These are phyloP conservation scores for Digitaria exilis DNA, from an alignment of 202 grass and related monocot species.

Conservation along the genomic window DNA sequence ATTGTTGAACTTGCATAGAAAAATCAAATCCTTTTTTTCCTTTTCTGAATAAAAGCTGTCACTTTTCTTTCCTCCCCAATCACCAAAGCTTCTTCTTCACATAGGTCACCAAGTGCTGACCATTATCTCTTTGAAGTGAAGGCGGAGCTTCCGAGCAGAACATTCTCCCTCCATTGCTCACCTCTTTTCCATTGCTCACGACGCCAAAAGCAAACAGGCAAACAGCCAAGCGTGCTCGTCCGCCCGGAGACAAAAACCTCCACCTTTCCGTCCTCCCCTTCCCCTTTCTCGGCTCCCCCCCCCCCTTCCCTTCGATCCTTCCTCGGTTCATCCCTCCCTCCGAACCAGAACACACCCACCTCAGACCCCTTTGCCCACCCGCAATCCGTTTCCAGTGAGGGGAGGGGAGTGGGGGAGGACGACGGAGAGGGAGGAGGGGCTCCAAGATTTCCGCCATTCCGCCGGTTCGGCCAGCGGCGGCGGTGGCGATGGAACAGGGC, in stretches of 20 bases:
- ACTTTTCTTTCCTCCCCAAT: too few relatives aligned
- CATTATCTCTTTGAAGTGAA: too few relatives aligned
- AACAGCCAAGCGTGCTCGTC: background rate
- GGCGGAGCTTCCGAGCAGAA: too few relatives aligned
- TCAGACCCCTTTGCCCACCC: background rate
- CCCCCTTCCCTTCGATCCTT: too few relatives aligned
- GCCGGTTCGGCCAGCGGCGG: background rate
- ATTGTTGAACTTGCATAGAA: too few relatives aligned
- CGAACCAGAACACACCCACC: background rate
- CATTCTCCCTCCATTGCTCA: too few relatives aligned
- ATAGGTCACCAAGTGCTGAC: too few relatives aligned
- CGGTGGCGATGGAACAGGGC: conserved; percentile 44
- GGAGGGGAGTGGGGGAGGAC: background rate
- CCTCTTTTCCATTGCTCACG: too few relatives aligned
- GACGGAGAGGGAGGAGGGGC: background rate
- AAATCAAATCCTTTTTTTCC: too few relatives aligned
- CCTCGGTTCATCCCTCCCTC: background rate
- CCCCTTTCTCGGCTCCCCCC: background rate
- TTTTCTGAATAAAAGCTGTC: too few relatives aligned
- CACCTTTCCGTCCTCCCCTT: background rate
- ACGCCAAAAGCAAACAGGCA: background rate
- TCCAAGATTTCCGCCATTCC: conserved; percentile 17
- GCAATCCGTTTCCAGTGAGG: background rate
- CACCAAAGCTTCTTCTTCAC: too few relatives aligned
- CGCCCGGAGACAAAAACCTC: background rate